Conservation (phyloP, 73 alveolate genomes). For the Symbiodinium pilosum region DNA sequence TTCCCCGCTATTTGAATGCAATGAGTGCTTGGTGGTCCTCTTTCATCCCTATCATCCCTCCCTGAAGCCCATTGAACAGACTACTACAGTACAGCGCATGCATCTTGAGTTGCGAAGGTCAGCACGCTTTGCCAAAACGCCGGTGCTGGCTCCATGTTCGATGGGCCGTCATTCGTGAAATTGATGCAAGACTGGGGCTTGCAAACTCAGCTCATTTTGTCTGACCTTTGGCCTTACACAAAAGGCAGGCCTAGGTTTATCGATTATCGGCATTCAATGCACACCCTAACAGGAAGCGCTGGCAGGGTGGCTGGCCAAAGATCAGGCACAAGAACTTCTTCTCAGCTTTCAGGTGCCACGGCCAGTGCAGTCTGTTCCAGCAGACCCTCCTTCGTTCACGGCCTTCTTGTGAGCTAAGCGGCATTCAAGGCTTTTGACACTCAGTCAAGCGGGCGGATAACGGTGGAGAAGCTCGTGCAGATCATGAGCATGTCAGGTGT, state of each 20-base stretch:
- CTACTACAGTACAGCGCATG: background rate
- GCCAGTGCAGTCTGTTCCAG: background rate
- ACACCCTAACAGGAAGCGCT: conserved; percentile 6
- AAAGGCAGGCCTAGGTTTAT: no score
- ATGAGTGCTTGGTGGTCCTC: background rate
- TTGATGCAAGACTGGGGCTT: background rate
- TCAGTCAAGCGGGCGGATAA: conserved; percentile 41
- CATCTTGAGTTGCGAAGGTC: background rate
- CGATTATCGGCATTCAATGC: background rate
- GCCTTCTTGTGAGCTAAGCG: no score
- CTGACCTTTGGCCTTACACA: background rate
- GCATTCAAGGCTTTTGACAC: conserved; percentile 50
- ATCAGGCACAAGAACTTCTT: conserved; percentile 45
- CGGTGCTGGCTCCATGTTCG: background rate
- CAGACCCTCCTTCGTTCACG: background rate
- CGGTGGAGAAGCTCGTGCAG: conserved; percentile 42
- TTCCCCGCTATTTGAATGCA: background rate
- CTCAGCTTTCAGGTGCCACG: conserved; percentile 13
- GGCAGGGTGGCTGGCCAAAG: conserved; percentile 31
- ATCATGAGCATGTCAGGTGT: conserved; percentile 58
- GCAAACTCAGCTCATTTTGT: background rate
- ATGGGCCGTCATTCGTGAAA: background rate
- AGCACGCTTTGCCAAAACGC: background rate
- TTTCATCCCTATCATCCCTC: background rate
- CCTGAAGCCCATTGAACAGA: background rate